Evolutionary conservation across 768 basidiomycete genomes (phyloP), one percentile per base, ranked within the genome.

Genomic region (Rubroboletus pulcherrimus): DNA sequence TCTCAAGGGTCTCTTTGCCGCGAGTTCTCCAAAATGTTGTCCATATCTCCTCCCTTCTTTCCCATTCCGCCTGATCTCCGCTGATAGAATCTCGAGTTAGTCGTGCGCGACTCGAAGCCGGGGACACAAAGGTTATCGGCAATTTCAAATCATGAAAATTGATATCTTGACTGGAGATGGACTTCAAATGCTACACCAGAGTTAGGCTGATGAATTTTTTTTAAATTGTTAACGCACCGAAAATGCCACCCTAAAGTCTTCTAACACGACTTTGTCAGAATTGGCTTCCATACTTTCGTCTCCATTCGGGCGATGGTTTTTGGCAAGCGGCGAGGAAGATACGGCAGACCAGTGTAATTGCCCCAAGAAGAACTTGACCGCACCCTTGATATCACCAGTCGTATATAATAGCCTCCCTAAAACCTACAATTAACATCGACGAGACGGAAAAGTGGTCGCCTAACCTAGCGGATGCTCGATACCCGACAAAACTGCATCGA

Each of bases 191-290:
- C 93, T 95, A 52, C 3, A 24, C 52, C 24, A 48, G 24, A 24
- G 17, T 62, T n/a, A 59, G 44, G 19, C 0, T 14, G 2, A 12
- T n/a, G 15, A n/a, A 7, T 38, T 37, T 31, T 24, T 14, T n/a
- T 34, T 37, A 10, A 24, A 56, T 15, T 34, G 30, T 51, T n/a
- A 19, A 61, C 79, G 54, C 67, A 95, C 94, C 66, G 84, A 80
- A 63, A 89, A 89, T 6, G 97, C 92, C 14, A 93, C 83, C 24
- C 83, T 81, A 64, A 98, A 91, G 73, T 99, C 96, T 55, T 96
- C 91, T 35, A 98, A 67, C 55, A 82, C 87, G 7, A 91, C 76
- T 55, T 85, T 87, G 54, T 87, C 89, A 44, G 81, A 77, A 42
- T 71, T 70, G 5, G 64, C 63, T 47, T 77, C 54, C 72, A 70